These are phyloP conservation scores for Vigna hirtella DNA, from an alignment of 306 rosid genomes.

Conservation along the genomic window DNA sequence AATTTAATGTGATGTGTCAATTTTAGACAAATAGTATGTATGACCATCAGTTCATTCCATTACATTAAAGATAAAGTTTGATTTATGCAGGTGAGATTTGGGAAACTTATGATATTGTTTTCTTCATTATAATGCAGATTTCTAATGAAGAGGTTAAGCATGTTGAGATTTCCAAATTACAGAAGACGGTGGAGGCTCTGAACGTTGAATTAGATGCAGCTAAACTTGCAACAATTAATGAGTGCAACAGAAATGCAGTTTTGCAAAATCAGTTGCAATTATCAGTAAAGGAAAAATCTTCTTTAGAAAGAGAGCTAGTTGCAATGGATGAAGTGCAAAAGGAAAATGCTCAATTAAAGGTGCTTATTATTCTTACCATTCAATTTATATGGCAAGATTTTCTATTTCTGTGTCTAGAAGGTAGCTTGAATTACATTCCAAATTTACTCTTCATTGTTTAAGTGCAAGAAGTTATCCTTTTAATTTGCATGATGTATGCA, in stretches of 20 bases:
- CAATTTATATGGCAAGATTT: not conserved
- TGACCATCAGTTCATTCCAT: not conserved
- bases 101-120: conserved; percentile 31
- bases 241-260: conserved; percentile 83
- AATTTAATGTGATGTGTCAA: conserved; percentile 24
- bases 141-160: conserved; percentile 89
- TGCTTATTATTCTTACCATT: conserved; percentile 40
- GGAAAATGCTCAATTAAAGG: conserved; percentile 81
- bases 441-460: not conserved
- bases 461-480: not conserved
- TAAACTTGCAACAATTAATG: conserved; percentile 74
- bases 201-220: conserved; percentile 83
- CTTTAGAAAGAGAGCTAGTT: conserved; percentile 78
- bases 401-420: not conserved
- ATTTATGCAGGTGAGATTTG: not conserved
- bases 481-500: not conserved
- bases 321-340: conserved; percentile 71
- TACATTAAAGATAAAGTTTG: not conserved
- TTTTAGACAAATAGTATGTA: not conserved
- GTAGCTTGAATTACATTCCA: not conserved
- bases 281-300: conserved; percentile 69
- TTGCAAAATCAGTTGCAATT: conserved; percentile 82
- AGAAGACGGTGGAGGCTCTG: conserved; percentile 68
- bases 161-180: conserved; percentile 73
- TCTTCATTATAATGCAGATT: conserved; percentile 59